phyloP scores from a whole-genome alignment of 75 land plant species.

The Cunninghamia lanceolata region DNA sequence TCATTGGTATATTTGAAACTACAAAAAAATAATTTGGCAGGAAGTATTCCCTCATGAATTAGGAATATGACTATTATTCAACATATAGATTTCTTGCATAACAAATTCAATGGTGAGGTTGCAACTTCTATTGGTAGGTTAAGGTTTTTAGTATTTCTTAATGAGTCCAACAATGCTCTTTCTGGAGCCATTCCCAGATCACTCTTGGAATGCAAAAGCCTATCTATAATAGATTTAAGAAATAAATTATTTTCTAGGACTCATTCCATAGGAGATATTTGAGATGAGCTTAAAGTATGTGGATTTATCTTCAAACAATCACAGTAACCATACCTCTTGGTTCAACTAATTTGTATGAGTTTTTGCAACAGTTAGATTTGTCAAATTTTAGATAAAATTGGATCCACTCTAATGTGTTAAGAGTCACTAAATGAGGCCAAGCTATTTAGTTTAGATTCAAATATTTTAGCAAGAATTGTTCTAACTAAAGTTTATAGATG shows the following conservation, averaged over 20 bases:
- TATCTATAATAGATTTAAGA: constrained; percentile 41
- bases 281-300: constrained; percentile 44
- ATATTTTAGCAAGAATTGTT: too few species aligned
- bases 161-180: constrained; percentile 39
- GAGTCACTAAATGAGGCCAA: too few species aligned
- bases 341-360: constrained; percentile 20
- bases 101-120: constrained; percentile 41
- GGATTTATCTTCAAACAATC: constrained; percentile 41
- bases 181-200: constrained; percentile 41
- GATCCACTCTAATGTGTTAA: too few species aligned
- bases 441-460: too few species aligned
- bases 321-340: constrained; percentile 33
- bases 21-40: constrained; percentile 43
- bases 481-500: too few species aligned
- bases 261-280: constrained; percentile 52
- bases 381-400: too few species aligned
- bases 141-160: constrained; percentile 25
- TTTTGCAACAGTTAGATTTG: constrained; percentile 54
- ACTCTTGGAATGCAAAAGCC: constrained; percentile 26
- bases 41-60: constrained; percentile 51
- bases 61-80: constrained; percentile 33
- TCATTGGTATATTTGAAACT: constrained; percentile 31
- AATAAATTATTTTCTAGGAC: constrained; percentile 50
- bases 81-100: constrained; percentile 48
- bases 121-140: constrained; percentile 46